Evolutionary conservation across 352 stramenopile species (phyloP).

Genomic region (Globisporangium spinosum): DNA sequence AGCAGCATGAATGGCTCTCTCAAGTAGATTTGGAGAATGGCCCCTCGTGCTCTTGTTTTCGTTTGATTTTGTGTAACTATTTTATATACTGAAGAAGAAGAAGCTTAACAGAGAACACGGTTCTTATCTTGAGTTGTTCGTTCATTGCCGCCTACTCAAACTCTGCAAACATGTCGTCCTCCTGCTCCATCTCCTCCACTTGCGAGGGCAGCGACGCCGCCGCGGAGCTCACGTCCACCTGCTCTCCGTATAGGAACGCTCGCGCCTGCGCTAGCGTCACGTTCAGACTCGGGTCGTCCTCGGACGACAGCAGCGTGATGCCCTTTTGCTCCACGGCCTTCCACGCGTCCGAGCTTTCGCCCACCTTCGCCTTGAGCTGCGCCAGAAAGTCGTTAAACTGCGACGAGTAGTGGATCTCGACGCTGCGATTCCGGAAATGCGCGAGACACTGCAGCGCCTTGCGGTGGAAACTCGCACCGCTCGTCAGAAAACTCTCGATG

Average conservation of each 20-base stretch:
- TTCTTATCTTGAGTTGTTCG: neutral
- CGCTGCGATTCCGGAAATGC: conserved; percentile 68
- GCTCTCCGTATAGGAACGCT: conserved; percentile 61
- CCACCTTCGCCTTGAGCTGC: conserved; percentile 43
- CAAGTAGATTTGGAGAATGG: neutral
- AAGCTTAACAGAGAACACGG: neutral
- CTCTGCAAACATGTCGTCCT: conserved; percentile 82
- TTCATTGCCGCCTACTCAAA: conserved; percentile 45
- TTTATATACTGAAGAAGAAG: conserved; percentile 7
- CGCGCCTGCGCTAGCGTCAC: conserved; percentile 45
- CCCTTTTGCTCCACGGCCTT: conserved; percentile 47
- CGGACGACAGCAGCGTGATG: conserved; percentile 49
- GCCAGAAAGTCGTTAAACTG: conserved; percentile 75
- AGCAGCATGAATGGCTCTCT: neutral
- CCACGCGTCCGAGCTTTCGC: conserved; percentile 50
- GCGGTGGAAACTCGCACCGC: conserved; percentile 43
- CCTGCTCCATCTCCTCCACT: conserved; percentile 55
- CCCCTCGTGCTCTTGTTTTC: neutral
- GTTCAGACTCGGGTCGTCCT: conserved; percentile 55
- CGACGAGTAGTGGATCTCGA: conserved; percentile 65
- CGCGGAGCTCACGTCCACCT: conserved; percentile 35
- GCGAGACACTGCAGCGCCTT: conserved; percentile 69
- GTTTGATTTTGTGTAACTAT: conserved; percentile 4
- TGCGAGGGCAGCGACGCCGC: conserved; percentile 58
- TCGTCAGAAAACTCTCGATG: conserved; percentile 61